Conservation (phyloP, 2,329 filamentous ascomycete genomes). For the Didymosphaeria variabile region DNA sequence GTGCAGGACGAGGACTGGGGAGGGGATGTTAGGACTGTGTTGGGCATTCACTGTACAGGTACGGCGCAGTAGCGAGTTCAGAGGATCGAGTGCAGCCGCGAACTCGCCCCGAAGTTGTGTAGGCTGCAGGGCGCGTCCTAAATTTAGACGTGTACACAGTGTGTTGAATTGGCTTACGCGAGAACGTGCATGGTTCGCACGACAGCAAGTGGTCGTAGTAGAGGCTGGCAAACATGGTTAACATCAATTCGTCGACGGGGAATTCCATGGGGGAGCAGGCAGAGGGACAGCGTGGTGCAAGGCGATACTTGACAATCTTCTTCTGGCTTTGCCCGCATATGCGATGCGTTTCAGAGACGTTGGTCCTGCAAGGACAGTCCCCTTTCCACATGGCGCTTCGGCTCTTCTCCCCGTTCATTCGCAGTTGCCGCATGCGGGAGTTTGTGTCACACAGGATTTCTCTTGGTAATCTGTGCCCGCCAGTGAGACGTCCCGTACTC, state of each 20-base stretch:
- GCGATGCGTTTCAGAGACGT: background rate
- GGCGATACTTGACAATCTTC: background rate
- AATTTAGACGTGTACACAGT: too few relatives aligned
- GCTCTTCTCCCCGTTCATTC: background rate
- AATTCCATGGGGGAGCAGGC: too few relatives aligned
- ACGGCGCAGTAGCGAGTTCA: background rate
- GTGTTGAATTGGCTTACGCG: too few relatives aligned
- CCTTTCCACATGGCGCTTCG: background rate
- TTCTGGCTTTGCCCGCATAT: background rate
- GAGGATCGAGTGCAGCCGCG: too few relatives aligned
- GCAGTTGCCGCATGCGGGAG: background rate
- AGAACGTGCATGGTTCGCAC: too few relatives aligned
- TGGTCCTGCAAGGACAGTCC: background rate
- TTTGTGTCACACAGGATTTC: background rate
- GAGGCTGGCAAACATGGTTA: too few relatives aligned
- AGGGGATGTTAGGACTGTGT: background rate
- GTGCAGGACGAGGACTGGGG: background rate
- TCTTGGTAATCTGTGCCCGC: background rate
- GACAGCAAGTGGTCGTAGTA: too few relatives aligned
- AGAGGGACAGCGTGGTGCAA: too few relatives aligned
- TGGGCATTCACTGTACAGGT: background rate
- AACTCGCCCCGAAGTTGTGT: background rate
- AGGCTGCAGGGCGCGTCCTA: background rate
- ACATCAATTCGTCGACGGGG: too few relatives aligned
- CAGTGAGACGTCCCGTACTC: background rate